phyloP scores from a whole-genome alignment of 768 basidiomycete species.

The Russula sp. region DNA sequence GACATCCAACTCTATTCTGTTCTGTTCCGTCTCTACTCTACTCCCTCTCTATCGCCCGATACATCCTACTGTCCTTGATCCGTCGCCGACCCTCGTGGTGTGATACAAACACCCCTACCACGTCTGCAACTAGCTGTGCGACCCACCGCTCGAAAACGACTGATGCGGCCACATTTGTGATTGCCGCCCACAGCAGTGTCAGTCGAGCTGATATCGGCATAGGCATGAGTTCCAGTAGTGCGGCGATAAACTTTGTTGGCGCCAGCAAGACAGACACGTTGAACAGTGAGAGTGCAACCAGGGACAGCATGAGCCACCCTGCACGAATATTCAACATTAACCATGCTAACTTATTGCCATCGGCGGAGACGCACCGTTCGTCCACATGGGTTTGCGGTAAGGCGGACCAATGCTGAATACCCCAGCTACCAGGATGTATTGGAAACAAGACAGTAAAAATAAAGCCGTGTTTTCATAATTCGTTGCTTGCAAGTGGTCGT shows the following conservation, averaged over 20 bases:
- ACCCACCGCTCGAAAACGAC: constrained; percentile 76
- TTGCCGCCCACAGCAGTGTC: constrained; percentile 60
- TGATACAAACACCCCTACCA: constrained; percentile 43
- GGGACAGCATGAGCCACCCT: constrained; percentile 81
- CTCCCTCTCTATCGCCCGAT: constrained; percentile 79
- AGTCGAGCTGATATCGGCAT: constrained; percentile 64
- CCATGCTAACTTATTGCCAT: background rate
- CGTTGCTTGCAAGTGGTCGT: constrained; percentile 69
- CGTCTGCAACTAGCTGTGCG: constrained; percentile 47
- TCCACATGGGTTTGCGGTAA: constrained; percentile 91
- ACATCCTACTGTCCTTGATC: constrained; percentile 62
- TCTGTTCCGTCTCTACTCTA: constrained; percentile 44
- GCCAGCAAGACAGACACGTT: constrained; percentile 71
- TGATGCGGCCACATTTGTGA: constrained; percentile 65
- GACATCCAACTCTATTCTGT: constrained; percentile 32
- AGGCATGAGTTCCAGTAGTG: constrained; percentile 69
- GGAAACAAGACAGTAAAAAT: constrained; percentile 95
- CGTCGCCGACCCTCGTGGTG: constrained; percentile 38
- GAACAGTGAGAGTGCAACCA: constrained; percentile 62
- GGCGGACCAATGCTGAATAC: constrained; percentile 98
- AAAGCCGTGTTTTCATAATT: constrained; percentile 92
- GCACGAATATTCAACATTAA: background rate
- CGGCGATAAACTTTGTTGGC: constrained; percentile 53
- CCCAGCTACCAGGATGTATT: constrained; percentile 94
- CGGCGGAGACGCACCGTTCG: constrained; percentile 62